Evolutionary conservation across 176 grass and related monocot genomes (phyloP).

Genomic region (Bonia amplexicaulis): DNA sequence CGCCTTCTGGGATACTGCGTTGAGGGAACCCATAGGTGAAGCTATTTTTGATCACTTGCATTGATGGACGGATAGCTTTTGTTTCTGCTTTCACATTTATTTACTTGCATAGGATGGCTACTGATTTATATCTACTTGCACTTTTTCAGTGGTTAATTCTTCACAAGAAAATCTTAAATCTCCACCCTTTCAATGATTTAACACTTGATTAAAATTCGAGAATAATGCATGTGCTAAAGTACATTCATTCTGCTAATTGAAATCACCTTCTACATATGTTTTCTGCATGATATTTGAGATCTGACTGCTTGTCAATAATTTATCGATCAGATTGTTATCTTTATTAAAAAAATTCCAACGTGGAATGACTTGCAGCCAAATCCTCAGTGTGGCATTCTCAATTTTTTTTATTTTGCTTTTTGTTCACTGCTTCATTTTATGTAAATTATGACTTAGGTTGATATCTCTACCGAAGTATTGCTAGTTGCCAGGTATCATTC

Average conservation of each 20-base stretch:
- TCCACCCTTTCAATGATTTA: not conserved
- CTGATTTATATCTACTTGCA: not conserved
- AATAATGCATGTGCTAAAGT: not conserved
- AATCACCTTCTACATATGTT: not conserved
- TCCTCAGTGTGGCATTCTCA: not conserved
- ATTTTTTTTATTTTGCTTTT: not conserved
- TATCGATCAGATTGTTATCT: not conserved
- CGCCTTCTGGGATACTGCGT: constrained; percentile 24
- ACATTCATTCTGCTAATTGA: not conserved
- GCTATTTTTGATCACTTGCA: not conserved
- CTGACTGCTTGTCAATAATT: not conserved
- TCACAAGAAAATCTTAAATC: not conserved
- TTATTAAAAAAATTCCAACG: not conserved
- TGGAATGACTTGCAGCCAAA: not conserved
- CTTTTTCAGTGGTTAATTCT: not conserved
- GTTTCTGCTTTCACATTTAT: not conserved
- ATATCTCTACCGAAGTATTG: not conserved
- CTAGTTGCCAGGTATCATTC: not conserved
- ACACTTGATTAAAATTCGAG: not conserved
- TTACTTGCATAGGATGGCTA: not conserved
- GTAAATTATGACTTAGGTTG: not conserved
- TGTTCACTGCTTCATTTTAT: not conserved
- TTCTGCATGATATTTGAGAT: not conserved
- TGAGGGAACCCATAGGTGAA: constrained; percentile 23
- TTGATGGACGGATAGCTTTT: not conserved